phyloP scores from a whole-genome alignment of 495 filamentous ascomycete genomes.

The Extremus antarcticus region DNA sequence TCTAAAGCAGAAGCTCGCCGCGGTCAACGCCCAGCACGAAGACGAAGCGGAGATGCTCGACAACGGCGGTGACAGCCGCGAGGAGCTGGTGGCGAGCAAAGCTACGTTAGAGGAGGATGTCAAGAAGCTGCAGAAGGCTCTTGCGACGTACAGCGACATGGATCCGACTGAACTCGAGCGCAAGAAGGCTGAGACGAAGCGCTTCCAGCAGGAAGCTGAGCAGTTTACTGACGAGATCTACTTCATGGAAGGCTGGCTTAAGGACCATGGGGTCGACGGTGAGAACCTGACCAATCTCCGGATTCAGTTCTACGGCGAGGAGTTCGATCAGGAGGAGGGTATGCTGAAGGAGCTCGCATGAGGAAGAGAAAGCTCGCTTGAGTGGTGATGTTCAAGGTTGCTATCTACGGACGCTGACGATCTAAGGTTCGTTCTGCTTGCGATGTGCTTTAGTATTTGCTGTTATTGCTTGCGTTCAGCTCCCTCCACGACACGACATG shows the following conservation, averaged over 20 bases:
- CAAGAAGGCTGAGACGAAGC: conserved; percentile 39
- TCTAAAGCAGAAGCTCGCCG: conserved; percentile 34
- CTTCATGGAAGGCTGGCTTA: conserved; percentile 48
- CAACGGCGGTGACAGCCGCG: conserved; percentile 24
- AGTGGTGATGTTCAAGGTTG: neutral
- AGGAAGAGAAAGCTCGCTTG: neutral
- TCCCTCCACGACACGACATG: no score
- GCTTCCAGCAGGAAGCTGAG: conserved; percentile 17
- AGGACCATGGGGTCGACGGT: conserved; percentile 34
- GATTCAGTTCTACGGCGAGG: conserved; percentile 47
- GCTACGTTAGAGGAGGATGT: conserved; percentile 29
- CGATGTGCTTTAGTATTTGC: neutral
- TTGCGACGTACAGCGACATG: conserved; percentile 39
- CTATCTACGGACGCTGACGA: neutral
- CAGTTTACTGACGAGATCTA: conserved; percentile 19
- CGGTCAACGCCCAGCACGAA: conserved; percentile 34
- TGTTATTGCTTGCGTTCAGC: neutral
- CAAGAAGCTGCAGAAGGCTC: conserved; percentile 32
- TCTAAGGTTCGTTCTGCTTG: neutral
- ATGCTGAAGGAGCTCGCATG: conserved; percentile 42
- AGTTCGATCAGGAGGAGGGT: conserved; percentile 50
- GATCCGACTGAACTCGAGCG: conserved; percentile 43
- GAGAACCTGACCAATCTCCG: conserved; percentile 42
- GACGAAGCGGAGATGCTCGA: conserved; percentile 32
- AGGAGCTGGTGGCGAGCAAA: conserved; percentile 26